These are phyloP conservation scores for Dioszegia hungarica DNA, from an alignment of 768 basidiomycete species.

Conservation along the genomic window DNA sequence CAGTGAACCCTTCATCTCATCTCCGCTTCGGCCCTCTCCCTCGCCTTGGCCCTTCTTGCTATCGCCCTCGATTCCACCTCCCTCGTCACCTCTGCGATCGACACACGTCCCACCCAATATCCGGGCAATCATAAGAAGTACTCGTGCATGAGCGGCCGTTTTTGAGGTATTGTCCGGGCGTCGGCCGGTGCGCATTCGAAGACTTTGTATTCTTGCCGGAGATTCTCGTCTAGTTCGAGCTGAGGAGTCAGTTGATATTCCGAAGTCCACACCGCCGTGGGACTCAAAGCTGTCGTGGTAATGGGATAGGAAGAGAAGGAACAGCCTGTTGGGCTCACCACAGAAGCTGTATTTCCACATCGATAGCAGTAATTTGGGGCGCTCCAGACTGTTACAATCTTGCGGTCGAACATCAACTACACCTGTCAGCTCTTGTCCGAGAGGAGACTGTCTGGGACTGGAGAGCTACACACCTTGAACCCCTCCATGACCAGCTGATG, in stretches of 20 bases:
- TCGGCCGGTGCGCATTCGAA: slow-evolving; percentile 75
- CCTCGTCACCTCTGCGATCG: background rate
- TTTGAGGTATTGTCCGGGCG: slow-evolving; percentile 48
- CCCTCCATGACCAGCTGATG: slow-evolving; percentile 99
- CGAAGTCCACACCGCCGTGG: no score
- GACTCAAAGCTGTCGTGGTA: no score
- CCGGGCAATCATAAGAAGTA: slow-evolving; percentile 47
- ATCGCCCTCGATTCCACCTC: no score
- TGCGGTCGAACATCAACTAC: slow-evolving; percentile 82
- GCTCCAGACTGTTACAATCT: slow-evolving; percentile 96
- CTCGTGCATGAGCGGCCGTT: slow-evolving; percentile 48
- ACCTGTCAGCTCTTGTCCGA: background rate
- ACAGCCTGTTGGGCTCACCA: no score
- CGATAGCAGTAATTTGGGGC: slow-evolving; percentile 98
- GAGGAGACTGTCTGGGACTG: no score
- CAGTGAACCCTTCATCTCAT: no score
- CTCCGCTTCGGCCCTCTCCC: no score
- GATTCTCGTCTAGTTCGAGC: slow-evolving; percentile 88
- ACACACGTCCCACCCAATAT: background rate
- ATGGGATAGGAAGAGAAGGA: slow-evolving; percentile 4
- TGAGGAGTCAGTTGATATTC: no score
- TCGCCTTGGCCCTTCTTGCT: no score
- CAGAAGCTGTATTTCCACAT: slow-evolving; percentile 53
- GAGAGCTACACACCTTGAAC: slow-evolving; percentile 63
- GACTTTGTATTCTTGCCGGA: slow-evolving; percentile 88